Evolutionary conservation across 2,329 filamentous ascomycete species (phyloP).

Genomic region (Epichloe amarillans): DNA sequence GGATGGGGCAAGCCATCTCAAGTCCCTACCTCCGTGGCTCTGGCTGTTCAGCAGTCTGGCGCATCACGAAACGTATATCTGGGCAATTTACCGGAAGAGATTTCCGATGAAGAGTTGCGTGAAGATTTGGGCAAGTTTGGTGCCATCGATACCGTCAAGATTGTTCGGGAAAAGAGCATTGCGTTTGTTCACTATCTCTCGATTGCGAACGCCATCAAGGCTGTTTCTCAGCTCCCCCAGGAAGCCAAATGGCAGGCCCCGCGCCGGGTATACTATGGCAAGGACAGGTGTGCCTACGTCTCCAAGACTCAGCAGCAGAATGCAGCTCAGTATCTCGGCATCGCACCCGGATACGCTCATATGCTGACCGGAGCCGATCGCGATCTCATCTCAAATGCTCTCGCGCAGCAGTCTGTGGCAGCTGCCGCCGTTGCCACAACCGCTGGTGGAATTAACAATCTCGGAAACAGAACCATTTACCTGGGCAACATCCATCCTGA

Average conservation of each 20-base stretch:
- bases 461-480: constrained; percentile 95
- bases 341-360: constrained; percentile 90
- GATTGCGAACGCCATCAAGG: constrained; percentile 96
- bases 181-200: constrained; percentile 96
- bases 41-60: constrained; percentile 93
- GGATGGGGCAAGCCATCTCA: constrained; percentile 98
- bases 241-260: constrained; percentile 95
- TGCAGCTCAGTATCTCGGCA: constrained; percentile 92
- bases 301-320: constrained; percentile 99
- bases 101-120: constrained; percentile 79
- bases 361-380: constrained; percentile 93
- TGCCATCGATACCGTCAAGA: constrained; percentile 91
- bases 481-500: constrained; percentile 97
- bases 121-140: constrained; percentile 96
- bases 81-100: constrained; percentile 82
- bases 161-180: constrained; percentile 95
- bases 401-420: constrained; percentile 94
- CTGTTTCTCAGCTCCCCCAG: constrained; percentile 82
- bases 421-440: constrained; percentile 93
- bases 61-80: constrained; percentile 96
- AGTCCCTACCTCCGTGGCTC: constrained; percentile 91
- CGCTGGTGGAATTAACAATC: constrained; percentile 90
- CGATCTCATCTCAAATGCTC: constrained; percentile 87
- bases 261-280: constrained; percentile 94
- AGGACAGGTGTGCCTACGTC: constrained; percentile 95